Conservation (phyloP, 1,284 basidiomycete species). For the Cutaneotrichosporon sp. region DNA sequence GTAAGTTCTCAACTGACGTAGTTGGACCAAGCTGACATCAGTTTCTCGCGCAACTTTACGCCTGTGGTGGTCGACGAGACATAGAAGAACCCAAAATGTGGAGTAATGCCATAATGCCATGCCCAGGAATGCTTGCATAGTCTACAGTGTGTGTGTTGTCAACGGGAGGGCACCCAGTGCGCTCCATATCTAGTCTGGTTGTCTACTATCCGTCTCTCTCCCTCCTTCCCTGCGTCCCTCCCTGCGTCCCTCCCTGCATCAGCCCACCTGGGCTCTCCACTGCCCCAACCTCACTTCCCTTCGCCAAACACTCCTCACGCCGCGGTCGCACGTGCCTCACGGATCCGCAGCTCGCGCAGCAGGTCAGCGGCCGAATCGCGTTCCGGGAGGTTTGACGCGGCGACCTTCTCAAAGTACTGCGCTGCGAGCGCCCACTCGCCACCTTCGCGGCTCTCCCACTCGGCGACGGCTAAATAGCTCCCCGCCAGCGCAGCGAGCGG, state of each 20-base stretch:
- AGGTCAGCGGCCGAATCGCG: conserved; percentile 45
- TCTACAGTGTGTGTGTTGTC: conserved; percentile 3
- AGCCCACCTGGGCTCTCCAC: not conserved
- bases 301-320: not conserved
- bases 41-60: conserved; percentile 15
- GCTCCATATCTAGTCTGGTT: not conserved
- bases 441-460: conserved; percentile 64
- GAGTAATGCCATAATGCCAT: not conserved
- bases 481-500: conserved; percentile 71
- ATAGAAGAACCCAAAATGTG: conserved; percentile 2
- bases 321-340: conserved; percentile 33
- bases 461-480: conserved; percentile 76
- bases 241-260: not conserved
- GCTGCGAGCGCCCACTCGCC: conserved; percentile 48
- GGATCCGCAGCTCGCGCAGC: conserved; percentile 37
- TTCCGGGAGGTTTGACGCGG: conserved; percentile 58
- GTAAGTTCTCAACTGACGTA: conserved; percentile 16
- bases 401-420: conserved; percentile 66
- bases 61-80: not conserved
- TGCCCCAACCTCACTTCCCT: not conserved
- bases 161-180: not conserved
- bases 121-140: not conserved
- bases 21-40: not conserved
- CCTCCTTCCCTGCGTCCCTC: too few species aligned
- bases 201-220: too few species aligned